Evolutionary conservation across 805 yeast species (phyloP).

Genomic region (Torulaspora microellipsoides): DNA sequence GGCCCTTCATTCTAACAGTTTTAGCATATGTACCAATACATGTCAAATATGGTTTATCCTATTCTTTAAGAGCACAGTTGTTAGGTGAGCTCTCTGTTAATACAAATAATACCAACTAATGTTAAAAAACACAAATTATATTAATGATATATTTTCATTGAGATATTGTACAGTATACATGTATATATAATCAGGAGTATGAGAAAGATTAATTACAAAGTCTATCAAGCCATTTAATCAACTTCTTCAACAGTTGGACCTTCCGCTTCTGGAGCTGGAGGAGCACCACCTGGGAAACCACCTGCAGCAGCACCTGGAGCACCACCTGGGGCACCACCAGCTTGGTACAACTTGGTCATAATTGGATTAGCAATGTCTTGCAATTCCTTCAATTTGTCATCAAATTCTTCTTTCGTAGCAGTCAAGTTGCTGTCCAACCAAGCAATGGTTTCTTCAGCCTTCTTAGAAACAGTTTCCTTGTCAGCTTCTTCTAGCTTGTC

Average conservation of each 20-base stretch:
- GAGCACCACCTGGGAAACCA: slow-evolving; percentile 62
- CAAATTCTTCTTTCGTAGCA: slow-evolving; percentile 88
- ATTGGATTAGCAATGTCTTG: slow-evolving; percentile 96
- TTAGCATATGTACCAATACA: no score
- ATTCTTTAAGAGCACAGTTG: no score
- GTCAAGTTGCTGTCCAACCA: slow-evolving; percentile 94
- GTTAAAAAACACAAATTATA: no score
- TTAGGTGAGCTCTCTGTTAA: no score
- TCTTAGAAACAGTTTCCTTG: slow-evolving; percentile 69
- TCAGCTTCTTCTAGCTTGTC: slow-evolving; percentile 75
- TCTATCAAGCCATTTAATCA: slow-evolving; percentile 43
- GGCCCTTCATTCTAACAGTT: no score
- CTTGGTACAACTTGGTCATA: slow-evolving; percentile 94
- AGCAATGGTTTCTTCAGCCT: slow-evolving; percentile 75
- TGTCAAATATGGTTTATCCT: no score
- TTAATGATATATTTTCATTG: no score
- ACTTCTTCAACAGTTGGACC: slow-evolving; percentile 82
- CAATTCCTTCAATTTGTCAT: slow-evolving; percentile 93
- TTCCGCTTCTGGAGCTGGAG: slow-evolving; percentile 57
- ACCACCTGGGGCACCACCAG: slow-evolving; percentile 76
- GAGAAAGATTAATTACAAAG: slow-evolving; percentile 5
- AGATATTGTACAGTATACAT: slow-evolving; percentile 7
- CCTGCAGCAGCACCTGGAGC: slow-evolving; percentile 55
- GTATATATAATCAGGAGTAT: slow-evolving; percentile 9
- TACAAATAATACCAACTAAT: no score